Evolutionary conservation across 2,329 filamentous ascomycete genomes (phyloP).

Genomic region (Ilyonectria mors-panacis): DNA sequence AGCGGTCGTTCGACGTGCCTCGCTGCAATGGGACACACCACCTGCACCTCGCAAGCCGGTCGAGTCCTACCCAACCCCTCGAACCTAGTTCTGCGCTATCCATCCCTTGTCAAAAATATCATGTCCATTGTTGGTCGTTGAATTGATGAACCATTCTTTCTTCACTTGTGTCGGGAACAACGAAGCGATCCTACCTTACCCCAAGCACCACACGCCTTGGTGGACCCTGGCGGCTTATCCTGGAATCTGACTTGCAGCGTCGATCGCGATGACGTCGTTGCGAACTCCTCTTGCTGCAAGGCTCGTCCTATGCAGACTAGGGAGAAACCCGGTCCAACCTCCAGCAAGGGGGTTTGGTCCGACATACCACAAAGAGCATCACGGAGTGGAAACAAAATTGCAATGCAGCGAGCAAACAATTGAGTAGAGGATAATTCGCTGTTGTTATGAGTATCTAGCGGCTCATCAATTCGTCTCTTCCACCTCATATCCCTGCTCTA

Average conservation of each 20-base stretch:
- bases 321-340: background rate
- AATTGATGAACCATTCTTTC: background rate
- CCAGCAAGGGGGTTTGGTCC: too few relatives aligned
- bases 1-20: slow-evolving; percentile 18
- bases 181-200: slow-evolving; percentile 22
- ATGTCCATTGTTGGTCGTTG: background rate
- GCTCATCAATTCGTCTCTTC: background rate
- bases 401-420: background rate
- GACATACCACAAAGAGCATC: too few relatives aligned
- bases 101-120: background rate
- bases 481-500: slow-evolving; percentile 10
- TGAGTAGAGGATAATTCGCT: background rate
- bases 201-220: slow-evolving; percentile 1
- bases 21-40: slow-evolving; percentile 19
- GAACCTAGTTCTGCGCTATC: slow-evolving; percentile 9
- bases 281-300: background rate
- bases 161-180: background rate
- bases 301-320: background rate
- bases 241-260: slow-evolving; percentile 29
- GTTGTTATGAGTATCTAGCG: background rate
- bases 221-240: slow-evolving; percentile 14
- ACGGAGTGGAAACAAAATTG: background rate
- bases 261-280: slow-evolving; percentile 30
- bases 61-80: slow-evolving; percentile 2
- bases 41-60: background rate